Conservation (phyloP, 305 asterid genomes). For the Fraxinus ornus region DNA sequence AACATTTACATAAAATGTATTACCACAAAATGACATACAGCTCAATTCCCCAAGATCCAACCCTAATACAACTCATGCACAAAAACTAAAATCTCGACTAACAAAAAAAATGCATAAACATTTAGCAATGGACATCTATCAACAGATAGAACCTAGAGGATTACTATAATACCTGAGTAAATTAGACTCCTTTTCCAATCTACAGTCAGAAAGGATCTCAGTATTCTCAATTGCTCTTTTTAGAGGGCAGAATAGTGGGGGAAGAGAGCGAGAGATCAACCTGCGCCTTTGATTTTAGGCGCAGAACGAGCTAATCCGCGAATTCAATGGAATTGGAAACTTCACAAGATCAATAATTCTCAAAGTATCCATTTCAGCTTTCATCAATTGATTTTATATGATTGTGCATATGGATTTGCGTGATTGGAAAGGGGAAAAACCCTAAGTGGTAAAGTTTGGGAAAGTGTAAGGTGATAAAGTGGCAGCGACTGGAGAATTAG, state of each 20-base stretch:
- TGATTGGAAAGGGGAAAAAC: background rate
- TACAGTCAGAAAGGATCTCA: background rate
- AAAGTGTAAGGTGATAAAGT: background rate
- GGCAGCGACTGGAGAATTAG: background rate
- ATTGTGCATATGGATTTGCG: background rate
- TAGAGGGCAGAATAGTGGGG: background rate
- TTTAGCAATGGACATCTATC: background rate
- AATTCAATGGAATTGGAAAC: background rate
- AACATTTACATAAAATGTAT: background rate
- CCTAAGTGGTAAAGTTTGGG: background rate
- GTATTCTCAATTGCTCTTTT: background rate
- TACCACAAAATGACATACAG: background rate
- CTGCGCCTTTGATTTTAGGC: background rate
- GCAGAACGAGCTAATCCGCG: background rate
- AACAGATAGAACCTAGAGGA: background rate
- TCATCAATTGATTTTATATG: background rate
- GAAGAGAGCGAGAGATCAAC: background rate
- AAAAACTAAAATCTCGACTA: background rate
- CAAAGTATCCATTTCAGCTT: background rate
- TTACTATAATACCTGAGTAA: background rate
- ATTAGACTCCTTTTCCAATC: background rate
- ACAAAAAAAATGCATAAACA: background rate
- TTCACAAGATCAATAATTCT: background rate
- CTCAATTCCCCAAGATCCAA: background rate
- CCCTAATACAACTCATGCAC: background rate